Evolutionary conservation across 345 rosid species (phyloP).

Genomic region (Acer yangbiense): DNA sequence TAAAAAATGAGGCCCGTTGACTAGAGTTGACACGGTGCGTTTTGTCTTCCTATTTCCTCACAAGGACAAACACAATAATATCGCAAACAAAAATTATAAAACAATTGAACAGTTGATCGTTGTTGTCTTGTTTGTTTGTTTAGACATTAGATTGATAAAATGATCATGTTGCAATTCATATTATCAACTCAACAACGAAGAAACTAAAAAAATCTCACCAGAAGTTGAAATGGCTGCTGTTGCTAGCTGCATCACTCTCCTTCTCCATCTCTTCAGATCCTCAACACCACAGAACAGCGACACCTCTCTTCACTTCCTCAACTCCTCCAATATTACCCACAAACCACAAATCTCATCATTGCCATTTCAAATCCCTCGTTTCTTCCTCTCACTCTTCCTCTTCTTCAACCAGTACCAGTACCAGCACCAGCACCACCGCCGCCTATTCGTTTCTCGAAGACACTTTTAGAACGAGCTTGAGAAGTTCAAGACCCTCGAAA

Average conservation of each 20-base stretch:
- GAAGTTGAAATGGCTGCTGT: conserved; percentile 44
- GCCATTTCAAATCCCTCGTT: conserved; percentile 37
- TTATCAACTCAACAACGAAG: not conserved
- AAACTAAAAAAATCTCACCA: not conserved
- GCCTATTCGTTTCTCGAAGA: conserved; percentile 58
- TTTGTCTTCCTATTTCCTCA: not conserved
- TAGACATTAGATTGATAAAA: not conserved
- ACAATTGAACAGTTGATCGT: not conserved
- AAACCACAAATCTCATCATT: conserved; percentile 35
- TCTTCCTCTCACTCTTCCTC: conserved; percentile 42
- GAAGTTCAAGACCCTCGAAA: conserved; percentile 62
- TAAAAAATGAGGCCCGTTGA: not conserved
- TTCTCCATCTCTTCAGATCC: conserved; percentile 45
- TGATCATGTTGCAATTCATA: not conserved
- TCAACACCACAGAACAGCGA: conserved; percentile 24
- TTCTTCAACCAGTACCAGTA: conserved; percentile 41
- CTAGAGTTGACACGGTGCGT: not conserved
- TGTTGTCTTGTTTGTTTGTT: not conserved
- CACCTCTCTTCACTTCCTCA: conserved; percentile 18
- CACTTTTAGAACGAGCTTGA: conserved; percentile 64
- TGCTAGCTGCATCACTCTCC: conserved; percentile 35
- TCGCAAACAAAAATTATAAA: not conserved
- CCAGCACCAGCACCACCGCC: conserved; percentile 18
- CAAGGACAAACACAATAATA: too few relatives aligned
- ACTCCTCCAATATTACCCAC: conserved; percentile 15